Conservation (phyloP, 306 rosid species). For the Acmispon strigosus region DNA sequence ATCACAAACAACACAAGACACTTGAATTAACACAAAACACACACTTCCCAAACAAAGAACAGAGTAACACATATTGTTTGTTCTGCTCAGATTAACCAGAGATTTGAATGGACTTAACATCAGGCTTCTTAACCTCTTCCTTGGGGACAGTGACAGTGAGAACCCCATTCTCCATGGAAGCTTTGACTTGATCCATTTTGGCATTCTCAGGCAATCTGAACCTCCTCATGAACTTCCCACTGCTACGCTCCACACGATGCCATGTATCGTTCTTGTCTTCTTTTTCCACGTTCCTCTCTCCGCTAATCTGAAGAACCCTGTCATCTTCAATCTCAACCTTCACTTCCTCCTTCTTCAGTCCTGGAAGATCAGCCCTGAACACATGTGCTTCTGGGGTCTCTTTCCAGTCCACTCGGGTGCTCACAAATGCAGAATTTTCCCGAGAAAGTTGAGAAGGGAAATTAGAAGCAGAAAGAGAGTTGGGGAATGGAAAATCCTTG, state of each 20-base stretch:
- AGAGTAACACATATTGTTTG: no score
- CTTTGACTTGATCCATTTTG: conserved; percentile 12
- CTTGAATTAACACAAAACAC: no score
- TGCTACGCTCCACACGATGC: conserved; percentile 31
- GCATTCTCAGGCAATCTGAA: conserved; percentile 29
- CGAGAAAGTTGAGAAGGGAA: background rate
- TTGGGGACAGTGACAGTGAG: conserved; percentile 28
- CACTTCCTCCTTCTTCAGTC: conserved; percentile 27
- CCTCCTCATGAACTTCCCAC: conserved; percentile 28
- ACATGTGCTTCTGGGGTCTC: conserved; percentile 36
- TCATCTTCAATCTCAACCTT: conserved; percentile 24
- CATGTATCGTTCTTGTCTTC: conserved; percentile 28
- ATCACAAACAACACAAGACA: no score
- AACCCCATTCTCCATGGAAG: conserved; percentile 26
- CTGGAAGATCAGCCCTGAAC: conserved; percentile 31
- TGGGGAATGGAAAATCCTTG: background rate
- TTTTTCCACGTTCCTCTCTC: conserved; percentile 17
- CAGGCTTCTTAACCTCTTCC: conserved; percentile 6
- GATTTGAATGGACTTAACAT: background rate
- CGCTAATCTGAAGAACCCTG: conserved; percentile 27
- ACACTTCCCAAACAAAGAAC: no score
- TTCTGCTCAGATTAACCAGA: background rate
- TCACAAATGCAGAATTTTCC: conserved; percentile 22
- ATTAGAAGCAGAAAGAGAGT: background rate
- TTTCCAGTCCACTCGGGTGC: conserved; percentile 16